Evolutionary conservation across 148 eudicot genomes (phyloP), one percentile per base, ranked within the genome.

Genomic region (Pharnaceum exiguum): DNA sequence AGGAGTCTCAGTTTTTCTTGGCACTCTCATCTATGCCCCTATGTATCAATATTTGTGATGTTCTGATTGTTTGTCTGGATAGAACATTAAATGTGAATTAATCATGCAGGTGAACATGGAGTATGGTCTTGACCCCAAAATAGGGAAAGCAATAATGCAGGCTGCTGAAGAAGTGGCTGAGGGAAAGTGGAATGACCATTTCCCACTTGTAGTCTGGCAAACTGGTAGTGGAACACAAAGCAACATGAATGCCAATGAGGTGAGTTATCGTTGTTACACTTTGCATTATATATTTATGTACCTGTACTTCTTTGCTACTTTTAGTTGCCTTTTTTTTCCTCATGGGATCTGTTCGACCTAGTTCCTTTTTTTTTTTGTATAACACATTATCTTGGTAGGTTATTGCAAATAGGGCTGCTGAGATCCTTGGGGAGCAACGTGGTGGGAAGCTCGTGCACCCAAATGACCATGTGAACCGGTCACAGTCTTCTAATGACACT

Each of bases 231-330:
- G 98, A 39, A 93, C 98, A 36, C 98, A 93, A 71, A 93, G 96
- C 63, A 93, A 93, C 75, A 88, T 93, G 96, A 93, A 93, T 72
- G 96, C 98, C 46, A 93, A 93, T 68, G 98, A 91, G 98, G 98
- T 88, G 57, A 21, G 64, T 47, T 55, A 19, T 47, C 27, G 27
- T 46, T 31, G 23, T 46, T 32, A 24, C 24, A 10, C n/a, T n/a
- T n/a, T 15, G 48, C 48, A 33, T 55, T 59, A 35, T 59, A 18
- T 29, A 50, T 19, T n/a, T 3, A 3, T 13, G 43, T 45, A 26
- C 47, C 27, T 45, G 36, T 50, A 27, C 32, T 15, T 0, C 13
- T 35, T 36, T 37, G 2, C 13, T 56, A 4, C 26, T 3, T 43
- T n/a, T 2, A n/a, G n/a, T n/a, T 3, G 27, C 12, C 23, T 18